These are phyloP conservation scores for Lactarius sanguifluus DNA, from an alignment of 768 basidiomycete species.

Conservation along the genomic window DNA sequence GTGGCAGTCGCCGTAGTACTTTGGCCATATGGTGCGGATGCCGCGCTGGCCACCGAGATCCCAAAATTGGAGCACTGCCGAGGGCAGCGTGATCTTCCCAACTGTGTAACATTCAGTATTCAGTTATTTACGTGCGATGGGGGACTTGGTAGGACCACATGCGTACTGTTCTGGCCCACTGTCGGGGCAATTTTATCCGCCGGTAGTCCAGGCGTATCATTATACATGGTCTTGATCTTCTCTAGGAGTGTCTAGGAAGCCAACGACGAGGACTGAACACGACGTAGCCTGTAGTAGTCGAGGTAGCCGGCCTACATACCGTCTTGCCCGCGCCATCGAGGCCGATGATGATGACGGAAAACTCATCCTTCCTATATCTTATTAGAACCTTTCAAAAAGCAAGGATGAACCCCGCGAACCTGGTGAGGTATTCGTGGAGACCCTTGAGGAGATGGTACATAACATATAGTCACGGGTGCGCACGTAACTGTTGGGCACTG, in stretches of 20 bases:
- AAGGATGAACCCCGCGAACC: conserved; percentile 42
- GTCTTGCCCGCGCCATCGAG: conserved; percentile 93
- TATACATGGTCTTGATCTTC: conserved; percentile 92
- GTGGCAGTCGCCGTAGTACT: conserved; percentile 96
- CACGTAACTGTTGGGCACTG: not conserved
- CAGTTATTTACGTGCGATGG: not conserved
- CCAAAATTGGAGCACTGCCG: conserved; percentile 94
- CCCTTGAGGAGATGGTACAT: conserved; percentile 95
- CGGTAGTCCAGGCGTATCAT: conserved; percentile 79
- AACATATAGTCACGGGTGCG: conserved; percentile 36
- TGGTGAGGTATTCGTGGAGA: conserved; percentile 85
- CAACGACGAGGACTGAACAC: not conserved
- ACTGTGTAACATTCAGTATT: conserved; percentile 46
- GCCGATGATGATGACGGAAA: conserved; percentile 93
- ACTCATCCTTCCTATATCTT: conserved; percentile 72
- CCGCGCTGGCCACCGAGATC: conserved; percentile 95
- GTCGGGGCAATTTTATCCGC: conserved; percentile 95
- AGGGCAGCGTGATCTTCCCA: conserved; percentile 90
- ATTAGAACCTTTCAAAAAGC: not conserved
- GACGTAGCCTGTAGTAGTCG: not conserved
- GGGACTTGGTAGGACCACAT: not conserved
- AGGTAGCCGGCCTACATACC: conserved; percentile 40
- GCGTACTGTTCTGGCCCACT: conserved; percentile 94
- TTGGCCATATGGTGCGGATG: conserved; percentile 91
- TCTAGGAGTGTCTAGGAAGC: conserved; percentile 73